A percentile compares a stretch with the other conserved stretches of the same genome.
Evolutionary conservation across 768 basidiomycete species (phyloP).

Genomic region (Leccinellum albellum): DNA sequence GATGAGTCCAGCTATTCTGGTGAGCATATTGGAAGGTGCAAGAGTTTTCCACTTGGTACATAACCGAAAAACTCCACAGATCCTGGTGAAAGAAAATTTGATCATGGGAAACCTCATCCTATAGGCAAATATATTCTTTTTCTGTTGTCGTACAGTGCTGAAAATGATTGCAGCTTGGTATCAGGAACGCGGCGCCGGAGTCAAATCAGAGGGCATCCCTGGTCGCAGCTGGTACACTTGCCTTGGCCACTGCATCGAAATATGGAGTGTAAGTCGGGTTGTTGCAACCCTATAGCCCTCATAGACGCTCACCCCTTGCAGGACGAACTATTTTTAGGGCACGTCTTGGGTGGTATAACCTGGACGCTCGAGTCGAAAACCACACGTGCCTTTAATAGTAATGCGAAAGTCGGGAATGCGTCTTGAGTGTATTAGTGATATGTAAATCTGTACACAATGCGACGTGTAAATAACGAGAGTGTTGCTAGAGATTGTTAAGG

Average conservation of each 20-base stretch:
- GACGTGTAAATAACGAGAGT: constrained; percentile 26
- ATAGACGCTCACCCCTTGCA: constrained; percentile 28
- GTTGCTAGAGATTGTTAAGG: constrained; percentile 12
- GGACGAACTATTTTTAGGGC: constrained; percentile 65
- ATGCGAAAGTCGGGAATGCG: constrained; percentile 56
- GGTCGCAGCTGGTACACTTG: constrained; percentile 85
- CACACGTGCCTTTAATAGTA: constrained; percentile 60
- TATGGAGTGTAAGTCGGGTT: constrained; percentile 56
- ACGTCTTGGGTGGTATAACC: constrained; percentile 70
- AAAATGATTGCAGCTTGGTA: constrained; percentile 64
- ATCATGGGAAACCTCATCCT: constrained; percentile 76
- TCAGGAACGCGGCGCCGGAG: constrained; percentile 71
- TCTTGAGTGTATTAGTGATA: constrained; percentile 22
- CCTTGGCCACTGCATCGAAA: constrained; percentile 75
- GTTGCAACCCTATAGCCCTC: background rate
- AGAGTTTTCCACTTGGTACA: background rate
- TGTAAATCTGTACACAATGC: constrained; percentile 27
- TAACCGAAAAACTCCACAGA: constrained; percentile 15
- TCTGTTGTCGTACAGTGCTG: background rate
- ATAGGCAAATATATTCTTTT: constrained; percentile 44
- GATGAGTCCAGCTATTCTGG: constrained; percentile 63
- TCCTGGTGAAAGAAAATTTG: constrained; percentile 38
- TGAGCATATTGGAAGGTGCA: constrained; percentile 24
- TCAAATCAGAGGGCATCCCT: constrained; percentile 42
- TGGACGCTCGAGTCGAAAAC: constrained; percentile 73